Conservation (phyloP, 352 stramenopile genomes). For the Blastocystis sp. region DNA sequence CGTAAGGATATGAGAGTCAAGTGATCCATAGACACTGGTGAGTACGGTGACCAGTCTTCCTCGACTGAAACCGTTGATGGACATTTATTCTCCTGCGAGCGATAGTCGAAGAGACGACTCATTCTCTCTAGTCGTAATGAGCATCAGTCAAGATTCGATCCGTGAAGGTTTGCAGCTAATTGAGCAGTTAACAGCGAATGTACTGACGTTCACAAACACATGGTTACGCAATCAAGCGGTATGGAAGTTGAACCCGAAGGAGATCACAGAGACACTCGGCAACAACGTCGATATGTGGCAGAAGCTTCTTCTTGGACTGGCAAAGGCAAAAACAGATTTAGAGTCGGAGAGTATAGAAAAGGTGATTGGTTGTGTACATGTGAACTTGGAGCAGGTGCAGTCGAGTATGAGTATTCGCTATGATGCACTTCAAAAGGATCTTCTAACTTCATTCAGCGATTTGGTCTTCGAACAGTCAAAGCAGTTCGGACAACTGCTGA, state of each 20-base stretch:
- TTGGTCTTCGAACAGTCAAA: constrained; percentile 86
- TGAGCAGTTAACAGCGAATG: constrained; percentile 73
- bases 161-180: constrained; percentile 74
- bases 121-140: constrained; percentile 66
- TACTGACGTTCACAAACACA: constrained; percentile 82
- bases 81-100: constrained; percentile 69
- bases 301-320: constrained; percentile 88
- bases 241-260: constrained; percentile 92
- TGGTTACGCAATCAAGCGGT: constrained; percentile 97
- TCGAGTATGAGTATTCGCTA: constrained; percentile 74
- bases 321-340: constrained; percentile 85
- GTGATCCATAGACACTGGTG: constrained; percentile 69
- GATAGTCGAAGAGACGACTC: background rate
- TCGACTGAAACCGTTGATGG: constrained; percentile 69
- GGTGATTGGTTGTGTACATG: constrained; percentile 76
- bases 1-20: constrained; percentile 12
- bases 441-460: constrained; percentile 86
- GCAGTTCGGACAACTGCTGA: constrained; percentile 70
- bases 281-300: constrained; percentile 91
- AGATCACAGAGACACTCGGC: constrained; percentile 82
- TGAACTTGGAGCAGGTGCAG: constrained; percentile 84
- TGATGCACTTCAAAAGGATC: constrained; percentile 97
- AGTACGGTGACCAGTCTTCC: constrained; percentile 84
- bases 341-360: constrained; percentile 82
- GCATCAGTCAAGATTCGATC: constrained; percentile 67